Conservation (phyloP, 2,329 filamentous ascomycete species). For the Pseudogymnoascus sp. region DNA sequence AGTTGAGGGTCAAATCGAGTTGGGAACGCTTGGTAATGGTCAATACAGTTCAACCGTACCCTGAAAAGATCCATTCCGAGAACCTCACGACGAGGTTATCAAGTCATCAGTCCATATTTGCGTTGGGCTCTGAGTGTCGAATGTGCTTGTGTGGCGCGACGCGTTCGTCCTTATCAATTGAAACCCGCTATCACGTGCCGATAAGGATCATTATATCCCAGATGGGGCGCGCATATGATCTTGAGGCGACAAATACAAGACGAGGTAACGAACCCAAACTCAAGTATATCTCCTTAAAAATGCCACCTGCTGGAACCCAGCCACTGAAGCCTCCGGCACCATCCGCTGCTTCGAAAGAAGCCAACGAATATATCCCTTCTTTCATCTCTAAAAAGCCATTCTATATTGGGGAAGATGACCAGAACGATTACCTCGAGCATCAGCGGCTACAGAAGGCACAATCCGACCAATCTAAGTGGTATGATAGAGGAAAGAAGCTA, state of each 20-base stretch:
- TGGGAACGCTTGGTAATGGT: constrained; percentile 79
- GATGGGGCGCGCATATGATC: neutral
- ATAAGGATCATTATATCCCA: neutral
- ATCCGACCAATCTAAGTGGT: constrained; percentile 70
- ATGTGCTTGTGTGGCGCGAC: neutral
- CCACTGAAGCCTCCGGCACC: constrained; percentile 26
- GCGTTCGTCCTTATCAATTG: constrained; percentile 1
- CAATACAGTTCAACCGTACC: constrained; percentile 89
- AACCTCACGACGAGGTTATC: neutral
- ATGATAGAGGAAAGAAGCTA: constrained; percentile 76
- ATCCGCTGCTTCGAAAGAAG: constrained; percentile 60
- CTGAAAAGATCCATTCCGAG: constrained; percentile 64
- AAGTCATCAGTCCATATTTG: constrained; percentile 2
- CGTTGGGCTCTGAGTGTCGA: neutral
- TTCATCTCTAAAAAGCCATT: constrained; percentile 99
- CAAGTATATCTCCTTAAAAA: constrained; percentile 18
- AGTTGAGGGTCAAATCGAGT: constrained; percentile 75
- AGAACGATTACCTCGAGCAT: constrained; percentile 90
- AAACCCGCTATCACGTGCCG: constrained; percentile 8
- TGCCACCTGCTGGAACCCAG: constrained; percentile 32
- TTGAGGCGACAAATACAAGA: neutral
- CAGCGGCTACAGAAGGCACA: constrained; percentile 69
- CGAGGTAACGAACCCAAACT: neutral
- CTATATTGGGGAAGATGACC: constrained; percentile 73
- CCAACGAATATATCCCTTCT: constrained; percentile 95